Conservation (phyloP, 2,329 filamentous ascomycete genomes). For the Epichloe amarillans region DNA sequence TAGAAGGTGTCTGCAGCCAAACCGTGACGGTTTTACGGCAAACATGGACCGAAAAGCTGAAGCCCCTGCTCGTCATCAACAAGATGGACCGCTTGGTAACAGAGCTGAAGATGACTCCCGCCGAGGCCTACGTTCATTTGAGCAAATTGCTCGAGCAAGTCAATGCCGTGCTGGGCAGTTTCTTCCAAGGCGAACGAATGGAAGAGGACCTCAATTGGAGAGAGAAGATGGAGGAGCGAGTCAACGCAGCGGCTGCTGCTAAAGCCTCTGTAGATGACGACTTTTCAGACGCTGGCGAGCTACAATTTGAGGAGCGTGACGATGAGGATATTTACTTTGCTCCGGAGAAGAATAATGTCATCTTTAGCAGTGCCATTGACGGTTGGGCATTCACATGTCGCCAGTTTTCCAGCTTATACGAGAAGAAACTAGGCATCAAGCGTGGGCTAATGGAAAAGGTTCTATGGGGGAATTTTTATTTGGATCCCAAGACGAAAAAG, state of each 20-base stretch:
- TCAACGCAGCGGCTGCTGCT: slow-evolving; percentile 55
- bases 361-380: slow-evolving; percentile 93
- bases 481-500: slow-evolving; percentile 94
- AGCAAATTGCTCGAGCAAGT: slow-evolving; percentile 87
- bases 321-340: slow-evolving; percentile 98
- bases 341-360: slow-evolving; percentile 96
- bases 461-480: slow-evolving; percentile 90
- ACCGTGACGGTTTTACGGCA: slow-evolving; percentile 94
- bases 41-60: slow-evolving; percentile 90
- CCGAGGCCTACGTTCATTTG: slow-evolving; percentile 79
- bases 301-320: slow-evolving; percentile 76
- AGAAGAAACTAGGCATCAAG: slow-evolving; percentile 95
- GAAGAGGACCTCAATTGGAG: slow-evolving; percentile 95
- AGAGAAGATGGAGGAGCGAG: slow-evolving; percentile 77
- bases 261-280: slow-evolving; percentile 40
- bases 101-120: slow-evolving; percentile 85
- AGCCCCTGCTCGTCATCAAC: slow-evolving; percentile 90
- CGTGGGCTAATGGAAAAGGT: slow-evolving; percentile 79
- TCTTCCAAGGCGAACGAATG: slow-evolving; percentile 97
- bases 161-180: slow-evolving; percentile 92
- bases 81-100: slow-evolving; percentile 94
- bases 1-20: slow-evolving; percentile 96
- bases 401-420: slow-evolving; percentile 86
- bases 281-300: slow-evolving; percentile 40
- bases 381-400: slow-evolving; percentile 98